Conservation (phyloP, 208 protist species). For the Endotrypanum monterogeii region DNA sequence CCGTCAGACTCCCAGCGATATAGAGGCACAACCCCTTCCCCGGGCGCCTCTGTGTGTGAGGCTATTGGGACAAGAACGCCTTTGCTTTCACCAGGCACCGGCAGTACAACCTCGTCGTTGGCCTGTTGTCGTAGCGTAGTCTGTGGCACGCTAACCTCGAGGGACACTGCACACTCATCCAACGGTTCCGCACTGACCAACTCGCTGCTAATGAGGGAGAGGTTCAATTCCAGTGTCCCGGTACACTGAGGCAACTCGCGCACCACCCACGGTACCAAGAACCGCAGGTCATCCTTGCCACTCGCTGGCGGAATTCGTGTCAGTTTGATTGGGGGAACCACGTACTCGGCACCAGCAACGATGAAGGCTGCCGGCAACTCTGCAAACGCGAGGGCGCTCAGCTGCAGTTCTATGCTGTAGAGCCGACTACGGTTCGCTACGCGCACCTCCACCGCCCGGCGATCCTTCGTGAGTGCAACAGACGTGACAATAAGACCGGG, state of each 20-base stretch:
- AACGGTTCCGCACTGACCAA: conserved; percentile 73
- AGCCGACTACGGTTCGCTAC: conserved; percentile 69
- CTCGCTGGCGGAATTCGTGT: conserved; percentile 44
- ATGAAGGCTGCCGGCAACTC: conserved; percentile 67
- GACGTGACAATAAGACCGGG: conserved; percentile 65
- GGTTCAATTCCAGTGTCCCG: conserved; percentile 63
- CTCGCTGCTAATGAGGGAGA: conserved; percentile 50
- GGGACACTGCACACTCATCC: conserved; percentile 67
- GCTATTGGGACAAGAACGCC: neutral
- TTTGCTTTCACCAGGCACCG: neutral
- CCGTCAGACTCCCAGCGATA: conserved; percentile 25
- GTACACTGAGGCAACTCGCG: conserved; percentile 63
- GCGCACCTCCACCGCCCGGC: conserved; percentile 72
- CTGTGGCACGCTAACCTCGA: conserved; percentile 34
- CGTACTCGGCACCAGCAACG: conserved; percentile 74
- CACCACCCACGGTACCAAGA: conserved; percentile 71
- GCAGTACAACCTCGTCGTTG: neutral
- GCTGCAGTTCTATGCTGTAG: conserved; percentile 80
- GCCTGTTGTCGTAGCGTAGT: neutral
- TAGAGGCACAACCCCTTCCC: neutral
- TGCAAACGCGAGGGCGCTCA: conserved; percentile 63
- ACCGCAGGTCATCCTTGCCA: conserved; percentile 22
- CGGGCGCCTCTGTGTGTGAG: neutral
- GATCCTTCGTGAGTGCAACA: conserved; percentile 63
- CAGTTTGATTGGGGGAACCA: conserved; percentile 83